Evolutionary conservation across 2,329 filamentous ascomycete species (phyloP), one percentile per base, ranked within the genome.

Genomic region (Dactylellina haptotyla): DNA sequence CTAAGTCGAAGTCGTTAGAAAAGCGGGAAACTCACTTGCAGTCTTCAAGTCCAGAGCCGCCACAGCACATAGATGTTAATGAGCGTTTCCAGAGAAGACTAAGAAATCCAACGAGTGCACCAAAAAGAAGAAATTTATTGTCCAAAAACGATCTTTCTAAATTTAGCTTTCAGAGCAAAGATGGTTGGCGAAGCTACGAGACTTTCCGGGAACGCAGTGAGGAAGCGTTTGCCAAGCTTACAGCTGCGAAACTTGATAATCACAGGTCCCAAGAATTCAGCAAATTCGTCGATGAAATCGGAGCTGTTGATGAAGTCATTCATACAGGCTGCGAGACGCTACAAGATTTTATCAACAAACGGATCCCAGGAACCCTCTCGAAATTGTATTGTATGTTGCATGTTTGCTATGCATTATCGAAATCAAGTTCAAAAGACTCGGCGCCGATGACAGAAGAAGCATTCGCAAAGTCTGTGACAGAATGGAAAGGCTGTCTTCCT

Each of bases 361-460:
- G 18, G 28, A 16, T 34, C 14, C 37, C 39, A 2, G 25, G 6
- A 18, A 30, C 45, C 8, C 16, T 59, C 8, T 45, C 18, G 23
- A 46, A 41, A 9, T 12, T 59, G n/a, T 59, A 46, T 18, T 45
- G 37, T n/a, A 59, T 59, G 54, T 46, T 59, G n/a, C 54, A 45
- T 32, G 54, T 59, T 32, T 46, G 28, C 8, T 46, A 59, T 59
- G 39, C 54, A 16, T 45, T 59, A 26, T 59, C 54, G n/a, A 34
- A 20, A 9, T 59, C 54, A 12, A 30, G 54, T 46, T 59, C 39
- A 26, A 26, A 23, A 39, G 30, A 34, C 30, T 6, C 30, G 30
- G 6, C 30, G 30, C 14, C 14, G 14, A 34, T 34, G 30, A 34
- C 30, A 34, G 30, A 34, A 14, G 30, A 34, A 5, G 39, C 45